Evolutionary conservation across 2,329 filamentous ascomycete species (phyloP).

Genomic region (Trichoderma cornu-damae): DNA sequence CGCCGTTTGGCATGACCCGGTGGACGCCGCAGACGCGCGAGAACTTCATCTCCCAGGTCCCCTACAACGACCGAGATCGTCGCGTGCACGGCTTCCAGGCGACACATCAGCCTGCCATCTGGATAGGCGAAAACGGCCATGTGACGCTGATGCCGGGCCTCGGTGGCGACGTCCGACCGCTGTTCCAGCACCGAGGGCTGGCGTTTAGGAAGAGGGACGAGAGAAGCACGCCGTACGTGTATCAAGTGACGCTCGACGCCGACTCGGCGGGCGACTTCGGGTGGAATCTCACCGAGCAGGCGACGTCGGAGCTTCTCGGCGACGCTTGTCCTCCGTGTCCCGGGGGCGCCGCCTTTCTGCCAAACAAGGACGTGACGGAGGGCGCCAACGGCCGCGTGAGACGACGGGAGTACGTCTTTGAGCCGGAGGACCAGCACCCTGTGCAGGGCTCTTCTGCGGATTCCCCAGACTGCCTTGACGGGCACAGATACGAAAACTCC

Average conservation of each 20-base stretch:
- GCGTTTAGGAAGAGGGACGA: constrained; percentile 41
- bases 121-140: constrained; percentile 48
- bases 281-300: constrained; percentile 35
- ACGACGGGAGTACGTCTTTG: constrained; percentile 7
- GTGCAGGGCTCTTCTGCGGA: neutral
- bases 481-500: constrained; percentile 18
- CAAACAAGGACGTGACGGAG: constrained; percentile 25
- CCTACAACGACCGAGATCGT: constrained; percentile 40
- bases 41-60: constrained; percentile 47
- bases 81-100: constrained; percentile 46
- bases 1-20: constrained; percentile 46
- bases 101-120: constrained; percentile 48
- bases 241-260: constrained; percentile 40
- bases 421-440: constrained; percentile 23
- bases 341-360: constrained; percentile 22
- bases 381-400: constrained; percentile 38
- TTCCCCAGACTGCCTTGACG: neutral
- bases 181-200: constrained; percentile 40
- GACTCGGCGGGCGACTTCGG: constrained; percentile 30
- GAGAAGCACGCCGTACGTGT: constrained; percentile 41
- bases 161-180: constrained; percentile 26
- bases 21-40: constrained; percentile 46
- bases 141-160: constrained; percentile 39
- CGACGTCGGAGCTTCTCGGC: constrained; percentile 32
- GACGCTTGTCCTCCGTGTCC: constrained; percentile 37